These are phyloP conservation scores for Ogataea glucozyma DNA, from an alignment of 805 yeast species.

Conservation along the genomic window DNA sequence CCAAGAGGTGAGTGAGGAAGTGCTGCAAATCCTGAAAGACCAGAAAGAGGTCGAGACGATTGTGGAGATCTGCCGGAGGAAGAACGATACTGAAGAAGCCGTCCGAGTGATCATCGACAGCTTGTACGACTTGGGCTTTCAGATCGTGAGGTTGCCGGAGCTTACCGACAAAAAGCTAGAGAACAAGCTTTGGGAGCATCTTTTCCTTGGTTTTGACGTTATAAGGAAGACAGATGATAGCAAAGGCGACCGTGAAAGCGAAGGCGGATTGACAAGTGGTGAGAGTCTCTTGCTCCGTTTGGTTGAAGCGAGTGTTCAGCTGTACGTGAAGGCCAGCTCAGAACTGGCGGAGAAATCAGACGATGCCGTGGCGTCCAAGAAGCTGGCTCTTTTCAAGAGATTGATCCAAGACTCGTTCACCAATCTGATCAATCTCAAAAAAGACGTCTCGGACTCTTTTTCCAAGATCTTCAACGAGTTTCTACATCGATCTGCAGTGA, in stretches of 20 bases:
- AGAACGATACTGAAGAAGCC: constrained; percentile 34
- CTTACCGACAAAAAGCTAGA: constrained; percentile 24
- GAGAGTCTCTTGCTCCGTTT: constrained; percentile 43
- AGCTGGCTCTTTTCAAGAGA: constrained; percentile 38
- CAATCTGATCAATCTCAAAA: constrained; percentile 36
- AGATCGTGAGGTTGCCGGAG: constrained; percentile 23
- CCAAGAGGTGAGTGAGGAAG: constrained; percentile 14
- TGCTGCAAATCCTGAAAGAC: constrained; percentile 27
- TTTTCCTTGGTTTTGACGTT: constrained; percentile 36
- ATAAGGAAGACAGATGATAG: constrained; percentile 30
- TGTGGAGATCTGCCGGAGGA: constrained; percentile 33
- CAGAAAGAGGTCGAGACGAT: constrained; percentile 34
- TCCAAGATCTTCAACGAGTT: constrained; percentile 56
- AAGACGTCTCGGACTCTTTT: constrained; percentile 42
- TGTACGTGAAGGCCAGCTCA: constrained; percentile 34
- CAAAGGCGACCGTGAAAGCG: constrained; percentile 17
- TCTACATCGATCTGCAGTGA: constrained; percentile 48
- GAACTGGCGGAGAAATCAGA: constrained; percentile 5
- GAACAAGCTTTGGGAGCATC: constrained; percentile 36
- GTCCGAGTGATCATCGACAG: constrained; percentile 28
- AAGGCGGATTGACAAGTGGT: constrained; percentile 28
- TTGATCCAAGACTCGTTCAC: constrained; percentile 45
- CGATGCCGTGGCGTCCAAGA: neutral
- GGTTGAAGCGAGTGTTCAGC: constrained; percentile 40
- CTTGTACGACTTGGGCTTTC: constrained; percentile 18